Evolutionary conservation across 1,284 basidiomycete genomes (phyloP).

Genomic region (Ceratobasidium sp.): DNA sequence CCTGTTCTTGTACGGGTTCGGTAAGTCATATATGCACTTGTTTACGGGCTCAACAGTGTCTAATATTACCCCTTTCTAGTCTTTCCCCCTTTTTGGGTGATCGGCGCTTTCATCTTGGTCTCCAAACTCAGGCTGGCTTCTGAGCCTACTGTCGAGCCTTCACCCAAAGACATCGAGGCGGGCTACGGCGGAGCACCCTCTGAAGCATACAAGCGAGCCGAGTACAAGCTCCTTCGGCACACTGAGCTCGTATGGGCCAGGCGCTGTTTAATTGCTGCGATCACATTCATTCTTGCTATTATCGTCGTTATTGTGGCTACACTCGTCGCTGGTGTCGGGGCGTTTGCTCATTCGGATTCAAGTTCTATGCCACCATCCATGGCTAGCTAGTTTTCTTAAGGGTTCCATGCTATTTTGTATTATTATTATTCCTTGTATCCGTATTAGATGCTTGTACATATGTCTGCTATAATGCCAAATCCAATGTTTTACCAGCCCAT

Average conservation of each 20-base stretch:
- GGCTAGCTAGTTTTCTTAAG: background rate
- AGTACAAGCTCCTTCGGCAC: constrained; percentile 15
- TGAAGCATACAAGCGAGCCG: constrained; percentile 17
- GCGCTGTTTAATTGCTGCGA: constrained; percentile 14
- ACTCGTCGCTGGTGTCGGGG: constrained; percentile 17
- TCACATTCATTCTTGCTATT: constrained; percentile 16
- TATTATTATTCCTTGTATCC: constrained; percentile 23
- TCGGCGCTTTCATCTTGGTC: constrained; percentile 31
- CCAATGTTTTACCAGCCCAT: no score
- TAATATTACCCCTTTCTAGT: constrained; percentile 1
- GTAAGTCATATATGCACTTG: constrained; percentile 4
- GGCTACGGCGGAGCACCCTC: constrained; percentile 9
- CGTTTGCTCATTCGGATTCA: constrained; percentile 24
- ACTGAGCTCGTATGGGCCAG: constrained; percentile 33
- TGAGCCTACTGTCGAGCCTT: background rate
- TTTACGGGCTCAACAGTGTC: background rate
- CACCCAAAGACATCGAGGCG: constrained; percentile 34
- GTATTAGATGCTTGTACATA: background rate
- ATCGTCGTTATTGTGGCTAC: constrained; percentile 26
- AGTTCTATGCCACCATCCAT: background rate
- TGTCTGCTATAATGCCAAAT: background rate
- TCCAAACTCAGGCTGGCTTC: background rate
- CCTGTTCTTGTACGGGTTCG: constrained; percentile 36
- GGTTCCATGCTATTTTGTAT: constrained; percentile 6
- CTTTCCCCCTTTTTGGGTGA: constrained; percentile 36